Evolutionary conservation across 2,329 filamentous ascomycete genomes (phyloP), one percentile per base, ranked within the genome.

Genomic region (Rhexocercosporidium sp.): DNA sequence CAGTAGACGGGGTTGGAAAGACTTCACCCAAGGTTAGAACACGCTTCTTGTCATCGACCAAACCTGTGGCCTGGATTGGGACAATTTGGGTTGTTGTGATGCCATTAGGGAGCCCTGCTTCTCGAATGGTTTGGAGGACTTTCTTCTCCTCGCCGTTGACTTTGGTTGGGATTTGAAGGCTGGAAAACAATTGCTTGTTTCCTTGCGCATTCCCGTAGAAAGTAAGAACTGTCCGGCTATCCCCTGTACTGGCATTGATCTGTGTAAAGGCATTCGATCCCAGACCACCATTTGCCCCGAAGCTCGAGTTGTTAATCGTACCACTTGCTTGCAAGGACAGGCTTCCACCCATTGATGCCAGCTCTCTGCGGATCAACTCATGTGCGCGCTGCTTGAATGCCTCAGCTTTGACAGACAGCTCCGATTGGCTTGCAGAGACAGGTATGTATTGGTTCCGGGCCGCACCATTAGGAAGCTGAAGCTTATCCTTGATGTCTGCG

Each of bases 141-240:
- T 75, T 73, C 46, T 75, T 70, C 11, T 65, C 64, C 56, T 73
- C 71, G 39, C 74, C 74, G 1, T 78, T 77, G 51, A 82, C 74
- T 39, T 80, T 77, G 1, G 75, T 69, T 14, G 82, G 80, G 64
- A 86, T 83, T 71, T 91, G 92, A 59, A 97, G 82, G 78, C 94
- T 97, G 3, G 95, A 97, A 77, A 96, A 97, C 3, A 97, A 82
- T 68, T 95, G 92, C 72, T 89, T 90, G 41, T 92, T 86, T 54
- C 89, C 88, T 1, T 90, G 88, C 47, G 91, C 91, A 72, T 89
- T 91, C 64, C 92, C 93, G 72, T 89, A 90, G 0, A 97, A 82
- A 0, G 92, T 95, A 66, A 97, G 82, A 6, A 95, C 90, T 18
- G 88, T 81, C 69, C 82, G 85, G 64, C 85, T 79, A 71, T 85